Conservation (phyloP, 176 grass and related monocot genomes). For the Zoysia pacifica region DNA sequence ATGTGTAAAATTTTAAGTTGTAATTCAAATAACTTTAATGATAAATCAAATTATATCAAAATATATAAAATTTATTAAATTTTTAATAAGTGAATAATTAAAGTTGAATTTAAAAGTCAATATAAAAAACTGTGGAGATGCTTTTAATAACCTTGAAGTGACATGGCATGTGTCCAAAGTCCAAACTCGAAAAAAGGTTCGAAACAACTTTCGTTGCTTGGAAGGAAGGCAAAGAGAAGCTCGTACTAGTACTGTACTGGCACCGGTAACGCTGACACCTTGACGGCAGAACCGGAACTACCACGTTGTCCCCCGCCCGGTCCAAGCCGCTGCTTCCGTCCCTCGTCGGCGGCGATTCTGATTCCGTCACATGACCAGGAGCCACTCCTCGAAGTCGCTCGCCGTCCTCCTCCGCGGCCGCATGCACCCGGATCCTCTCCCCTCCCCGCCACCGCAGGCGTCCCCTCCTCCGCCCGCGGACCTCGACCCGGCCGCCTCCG, state of each 20-base stretch:
- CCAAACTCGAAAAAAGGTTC: background rate
- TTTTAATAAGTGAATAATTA: no score
- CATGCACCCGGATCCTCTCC: constrained; percentile 48
- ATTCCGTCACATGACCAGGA: constrained; percentile 66
- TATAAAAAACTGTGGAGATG: no score
- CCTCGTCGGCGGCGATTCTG: constrained; percentile 4
- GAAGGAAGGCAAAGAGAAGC: background rate
- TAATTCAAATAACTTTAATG: no score
- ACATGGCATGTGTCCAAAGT: no score
- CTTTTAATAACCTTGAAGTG: no score
- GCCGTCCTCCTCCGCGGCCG: constrained; percentile 80
- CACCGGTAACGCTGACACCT: background rate
- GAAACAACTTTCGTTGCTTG: constrained; percentile 1
- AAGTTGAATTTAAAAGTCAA: no score
- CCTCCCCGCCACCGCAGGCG: constrained; percentile 4
- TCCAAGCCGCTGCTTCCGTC: background rate
- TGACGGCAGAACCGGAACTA: constrained; percentile 12
- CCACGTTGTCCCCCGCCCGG: background rate
- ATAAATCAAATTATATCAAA: no score
- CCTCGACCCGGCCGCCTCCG: background rate
- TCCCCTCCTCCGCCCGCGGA: background rate
- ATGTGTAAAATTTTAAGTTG: no score
- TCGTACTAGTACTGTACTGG: background rate
- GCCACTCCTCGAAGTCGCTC: constrained; percentile 46
- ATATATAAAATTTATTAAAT: no score